These are phyloP conservation scores for Phytophthora fragariaefolia DNA, from an alignment of 352 stramenopile genomes.

Conservation along the genomic window DNA sequence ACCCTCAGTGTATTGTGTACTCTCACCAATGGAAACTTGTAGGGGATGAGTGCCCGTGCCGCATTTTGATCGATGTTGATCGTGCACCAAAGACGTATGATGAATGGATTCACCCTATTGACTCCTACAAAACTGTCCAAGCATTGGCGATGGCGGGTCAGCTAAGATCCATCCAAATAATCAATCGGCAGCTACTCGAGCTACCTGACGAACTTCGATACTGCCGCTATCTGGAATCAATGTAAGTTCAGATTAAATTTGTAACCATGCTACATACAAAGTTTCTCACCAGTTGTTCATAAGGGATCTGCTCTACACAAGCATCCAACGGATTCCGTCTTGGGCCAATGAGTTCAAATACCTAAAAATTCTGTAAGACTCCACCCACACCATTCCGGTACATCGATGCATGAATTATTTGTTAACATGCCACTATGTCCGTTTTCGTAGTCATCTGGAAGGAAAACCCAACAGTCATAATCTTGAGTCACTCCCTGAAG, in stretches of 20 bases:
- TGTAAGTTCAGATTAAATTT: too few species aligned
- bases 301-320: slow-evolving; percentile 32
- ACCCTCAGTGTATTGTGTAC: slow-evolving; percentile 31
- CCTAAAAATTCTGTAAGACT: slow-evolving; percentile 40
- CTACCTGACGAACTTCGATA: slow-evolving; percentile 29
- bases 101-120: slow-evolving; percentile 26
- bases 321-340: slow-evolving; percentile 20
- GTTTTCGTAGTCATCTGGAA: slow-evolving; percentile 30
- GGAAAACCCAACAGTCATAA: slow-evolving; percentile 25
- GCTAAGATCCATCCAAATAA: slow-evolving; percentile 31
- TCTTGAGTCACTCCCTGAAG: slow-evolving; percentile 10
- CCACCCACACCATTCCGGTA: background rate
- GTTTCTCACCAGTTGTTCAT: background rate
- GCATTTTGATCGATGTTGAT: slow-evolving; percentile 31
- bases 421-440: too few species aligned
- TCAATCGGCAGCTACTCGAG: slow-evolving; percentile 27
- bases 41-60: slow-evolving; percentile 22
- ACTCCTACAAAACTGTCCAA: slow-evolving; percentile 19
- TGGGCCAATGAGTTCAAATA: slow-evolving; percentile 34
- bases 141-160: slow-evolving; percentile 27
- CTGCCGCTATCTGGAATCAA: slow-evolving; percentile 23
- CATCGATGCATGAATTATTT: too few species aligned
- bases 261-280: too few species aligned
- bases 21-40: slow-evolving; percentile 18
- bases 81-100: slow-evolving; percentile 22